A percentile compares a stretch with the other conserved stretches of the same genome.
Evolutionary conservation across 371 early-diverging fungal genomes (phyloP).

Genomic region (Amoeboaphelidium occidentale): DNA sequence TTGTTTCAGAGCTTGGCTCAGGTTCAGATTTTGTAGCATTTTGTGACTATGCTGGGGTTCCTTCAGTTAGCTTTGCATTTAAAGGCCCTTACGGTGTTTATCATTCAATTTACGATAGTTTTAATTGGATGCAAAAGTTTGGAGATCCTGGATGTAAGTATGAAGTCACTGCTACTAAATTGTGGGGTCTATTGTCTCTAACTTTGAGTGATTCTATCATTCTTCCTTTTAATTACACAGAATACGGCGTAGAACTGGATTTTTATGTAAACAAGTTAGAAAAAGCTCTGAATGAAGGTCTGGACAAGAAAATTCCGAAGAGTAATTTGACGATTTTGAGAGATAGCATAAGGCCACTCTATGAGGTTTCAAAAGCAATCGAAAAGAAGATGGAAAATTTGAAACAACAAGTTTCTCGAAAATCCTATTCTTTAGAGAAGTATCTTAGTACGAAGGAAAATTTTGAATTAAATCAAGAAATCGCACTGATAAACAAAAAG

Average conservation of each 20-base stretch:
- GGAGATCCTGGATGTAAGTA: slow-evolving; percentile 32
- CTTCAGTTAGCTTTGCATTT: slow-evolving; percentile 4
- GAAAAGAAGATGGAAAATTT: too few relatives aligned
- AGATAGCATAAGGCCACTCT: too few relatives aligned
- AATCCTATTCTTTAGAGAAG: too few relatives aligned
- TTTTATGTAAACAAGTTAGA: slow-evolving; percentile 7
- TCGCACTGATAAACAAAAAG: slow-evolving; percentile 14
- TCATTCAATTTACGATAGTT: slow-evolving; percentile 27
- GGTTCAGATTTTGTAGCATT: slow-evolving; percentile 29
- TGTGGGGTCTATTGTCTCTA: slow-evolving; percentile 18
- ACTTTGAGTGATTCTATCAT: slow-evolving; percentile 13
- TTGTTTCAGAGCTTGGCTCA: slow-evolving; percentile 16
- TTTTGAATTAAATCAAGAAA: too few relatives aligned
- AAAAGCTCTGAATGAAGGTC: slow-evolving; percentile 2
- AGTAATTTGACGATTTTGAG: too few relatives aligned
- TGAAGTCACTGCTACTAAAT: slow-evolving; percentile 15
- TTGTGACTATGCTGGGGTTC: slow-evolving; percentile 28
- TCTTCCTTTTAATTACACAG: slow-evolving; percentile 8
- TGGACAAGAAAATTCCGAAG: too few relatives aligned
- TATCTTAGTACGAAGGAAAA: too few relatives aligned
- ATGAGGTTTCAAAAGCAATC: too few relatives aligned
- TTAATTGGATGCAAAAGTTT: slow-evolving; percentile 34
- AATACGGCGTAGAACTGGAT: slow-evolving; percentile 14
- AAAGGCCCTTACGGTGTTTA: slow-evolving; percentile 17
- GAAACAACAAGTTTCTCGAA: too few relatives aligned